Conservation (phyloP, 495 filamentous ascomycete genomes). For the Ascodesmis nigricans region DNA sequence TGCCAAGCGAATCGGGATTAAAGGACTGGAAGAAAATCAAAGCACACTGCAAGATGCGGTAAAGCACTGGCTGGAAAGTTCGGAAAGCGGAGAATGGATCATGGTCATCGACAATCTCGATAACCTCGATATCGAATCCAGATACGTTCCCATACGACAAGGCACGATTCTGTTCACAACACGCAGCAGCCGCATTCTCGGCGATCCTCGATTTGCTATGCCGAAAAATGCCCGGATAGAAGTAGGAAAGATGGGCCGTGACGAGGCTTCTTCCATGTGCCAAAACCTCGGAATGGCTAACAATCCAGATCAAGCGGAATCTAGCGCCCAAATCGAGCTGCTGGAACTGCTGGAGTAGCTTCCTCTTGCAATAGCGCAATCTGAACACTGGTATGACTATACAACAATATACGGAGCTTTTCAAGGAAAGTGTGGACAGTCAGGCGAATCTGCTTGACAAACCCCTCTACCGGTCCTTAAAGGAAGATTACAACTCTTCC, state of each 20-base stretch:
- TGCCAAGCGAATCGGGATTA: not conserved
- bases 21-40: too few species aligned
- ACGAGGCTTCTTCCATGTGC: too few species aligned
- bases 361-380: conserved; percentile 20
- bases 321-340: conserved; percentile 2
- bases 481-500: too few species aligned
- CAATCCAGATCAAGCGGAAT: not conserved
- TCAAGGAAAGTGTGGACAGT: not conserved
- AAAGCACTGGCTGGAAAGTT: conserved; percentile 5
- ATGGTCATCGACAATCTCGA: conserved; percentile 25
- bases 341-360: conserved; percentile 16
- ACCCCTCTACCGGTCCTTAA: too few species aligned
- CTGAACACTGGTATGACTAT: conserved; percentile 12
- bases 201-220: not conserved
- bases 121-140: conserved; percentile 13
- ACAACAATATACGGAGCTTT: conserved; percentile 2
- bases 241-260: not conserved
- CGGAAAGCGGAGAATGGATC: conserved; percentile 17
- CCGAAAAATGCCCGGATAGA: not conserved
- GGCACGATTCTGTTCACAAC: conserved; percentile 7
- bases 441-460: not conserved
- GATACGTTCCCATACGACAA: conserved; percentile 4
- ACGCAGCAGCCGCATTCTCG: conserved; percentile 3
- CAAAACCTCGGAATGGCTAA: not conserved
- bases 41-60: too few species aligned